Evolutionary conservation across 202 grass and related monocot species (phyloP), one percentile per base, ranked within the genome.

Genomic region (Bolboschoenoplectus hybrid): DNA sequence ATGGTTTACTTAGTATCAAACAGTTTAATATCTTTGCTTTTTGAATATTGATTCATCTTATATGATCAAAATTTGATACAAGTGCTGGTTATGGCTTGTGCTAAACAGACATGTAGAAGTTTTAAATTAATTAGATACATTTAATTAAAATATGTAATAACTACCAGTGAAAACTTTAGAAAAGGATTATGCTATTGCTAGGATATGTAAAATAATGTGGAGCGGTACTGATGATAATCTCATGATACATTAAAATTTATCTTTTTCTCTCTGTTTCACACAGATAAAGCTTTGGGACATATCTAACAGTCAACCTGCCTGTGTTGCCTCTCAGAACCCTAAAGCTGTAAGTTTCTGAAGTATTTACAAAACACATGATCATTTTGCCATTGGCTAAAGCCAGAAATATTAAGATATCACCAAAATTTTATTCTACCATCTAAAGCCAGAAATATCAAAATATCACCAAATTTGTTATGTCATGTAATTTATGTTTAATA

Each of bases 231-330:
- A 79, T 40, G 53, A 53, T 49, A 53, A 36, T 36, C 13, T 76
- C 49, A 60, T 80, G 36, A 58, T 43, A 20, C 52, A 19, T 39
- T 79, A 57, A 17, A 20, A n/a, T 84, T 63, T 70, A 39, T 36
- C 35, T 14, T 71, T 83, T 53, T 69, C 67, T 55, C 9, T 58
- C 52, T n/a, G 85, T n/a, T 73, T 16, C 61, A 87, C 3, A 58
- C 76, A 99, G 97, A 92, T 94, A 79, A 97, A 97, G 76, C 88
- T 99, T 19, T 99, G 93, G 97, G 97, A 97, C 85, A 49, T 97
- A 81, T 90, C 89, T 80, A 93, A 97, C 61, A 89, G 91, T 80
- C 89, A 91, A 61, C 92, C 93, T 8, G 87, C 93, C 9, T 94
- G 93, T 58, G 38, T 94, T 64, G 92, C 85, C n/a, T 96, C 92